Evolutionary conservation across 2,329 filamentous ascomycete species (phyloP), one percentile per base, ranked within the genome.

Genomic region (Leptosphaerulina australis): DNA sequence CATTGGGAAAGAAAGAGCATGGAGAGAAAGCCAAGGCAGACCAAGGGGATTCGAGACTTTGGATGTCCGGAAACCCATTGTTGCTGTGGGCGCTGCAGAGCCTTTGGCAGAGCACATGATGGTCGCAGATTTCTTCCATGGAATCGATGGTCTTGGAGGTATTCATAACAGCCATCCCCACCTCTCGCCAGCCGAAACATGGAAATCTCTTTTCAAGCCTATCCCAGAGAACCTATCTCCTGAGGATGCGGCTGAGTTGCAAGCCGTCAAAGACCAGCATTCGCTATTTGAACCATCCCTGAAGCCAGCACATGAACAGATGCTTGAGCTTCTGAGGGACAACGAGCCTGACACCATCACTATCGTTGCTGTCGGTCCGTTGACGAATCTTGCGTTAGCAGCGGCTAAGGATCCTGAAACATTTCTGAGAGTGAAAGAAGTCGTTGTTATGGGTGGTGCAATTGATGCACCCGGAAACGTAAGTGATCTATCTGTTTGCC

Each of bases 361-460:
- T n/a, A 89, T 99, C 67, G 85, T 96, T 28, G 90, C 90, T 18
- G 81, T 97, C 38, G 94, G 94, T 0, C 94, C 94, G 1, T 77
- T 97, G 61, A 97, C 94, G n/a, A 99, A 96, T 69, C 77, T 96
- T 22, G 94, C 94, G 1, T 75, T 96, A 20, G 94, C 94, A 3
- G 92, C 94, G 2, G 86, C 91, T 11, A 85, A 91, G 65, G 93
- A 97, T 61, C 87, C 92, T 0, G 90, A 93, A 72, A 87, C 91
- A 0, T 97, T 99, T 72, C 80, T 99, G 46, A 85, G 86, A 33
- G 90, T 86, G 38, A 96, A 95, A 72, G 91, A 97, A 73, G 83
- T 99, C 3, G 87, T 96, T 3, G 89, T 97, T 36, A 99, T 99
- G 94, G 94, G 93, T 51, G 94, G 94, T 52, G 87, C 90, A 18